Evolutionary conservation across 2,329 filamentous ascomycete species (phyloP).

Genomic region (Fusarium sp.): DNA sequence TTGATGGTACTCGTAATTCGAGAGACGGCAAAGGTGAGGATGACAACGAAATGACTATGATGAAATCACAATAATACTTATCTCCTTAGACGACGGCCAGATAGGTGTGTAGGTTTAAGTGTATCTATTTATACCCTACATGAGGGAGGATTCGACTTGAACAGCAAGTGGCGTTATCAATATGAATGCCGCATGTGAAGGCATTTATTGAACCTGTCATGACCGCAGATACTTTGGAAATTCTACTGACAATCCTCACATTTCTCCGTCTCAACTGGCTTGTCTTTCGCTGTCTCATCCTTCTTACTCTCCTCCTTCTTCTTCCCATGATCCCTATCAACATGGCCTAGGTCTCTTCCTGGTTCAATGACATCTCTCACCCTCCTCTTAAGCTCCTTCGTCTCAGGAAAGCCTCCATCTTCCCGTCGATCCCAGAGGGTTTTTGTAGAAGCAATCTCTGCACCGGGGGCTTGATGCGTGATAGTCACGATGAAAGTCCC

Average conservation of each 20-base stretch:
- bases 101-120: neutral
- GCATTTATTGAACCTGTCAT: neutral
- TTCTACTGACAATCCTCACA: slow-evolving; percentile 47
- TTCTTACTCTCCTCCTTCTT: slow-evolving; percentile 13
- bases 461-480: slow-evolving; percentile 48
- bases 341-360: slow-evolving; percentile 81
- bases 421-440: slow-evolving; percentile 88
- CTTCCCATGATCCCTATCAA: slow-evolving; percentile 66
- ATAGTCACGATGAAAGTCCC: slow-evolving; percentile 85
- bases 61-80: neutral
- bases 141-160: neutral
- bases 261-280: slow-evolving; percentile 16
- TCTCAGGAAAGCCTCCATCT: slow-evolving; percentile 93
- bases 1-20: neutral
- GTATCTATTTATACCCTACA: neutral
- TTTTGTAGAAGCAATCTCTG: slow-evolving; percentile 51
- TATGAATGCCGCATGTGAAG: neutral
- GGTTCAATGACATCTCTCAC: slow-evolving; percentile 88
- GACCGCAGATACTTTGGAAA: neutral
- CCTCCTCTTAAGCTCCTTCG: slow-evolving; percentile 87
- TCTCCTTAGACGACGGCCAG: neutral
- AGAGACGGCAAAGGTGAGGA: neutral
- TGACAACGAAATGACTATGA: neutral
- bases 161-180: neutral
- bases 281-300: slow-evolving; percentile 10